Percentiles rank a stretch among this genome's conserved stretches.
Evolutionary conservation across 805 yeast genomes (phyloP).

Genomic region (Pichia cephalocereana): DNA sequence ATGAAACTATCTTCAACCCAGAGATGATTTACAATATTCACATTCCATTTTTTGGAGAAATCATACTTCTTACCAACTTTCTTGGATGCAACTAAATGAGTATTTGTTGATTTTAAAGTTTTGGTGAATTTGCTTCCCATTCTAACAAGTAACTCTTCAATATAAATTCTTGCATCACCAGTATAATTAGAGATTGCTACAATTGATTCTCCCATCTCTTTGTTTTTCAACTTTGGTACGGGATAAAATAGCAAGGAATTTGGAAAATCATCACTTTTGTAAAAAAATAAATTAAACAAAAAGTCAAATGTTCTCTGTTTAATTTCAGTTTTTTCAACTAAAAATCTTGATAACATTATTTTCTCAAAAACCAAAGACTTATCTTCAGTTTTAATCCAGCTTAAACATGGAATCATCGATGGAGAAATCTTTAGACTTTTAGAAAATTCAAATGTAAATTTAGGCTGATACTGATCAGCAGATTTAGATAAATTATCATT

Average conservation of each 20-base stretch:
- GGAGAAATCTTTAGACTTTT: neutral
- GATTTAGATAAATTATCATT: neutral
- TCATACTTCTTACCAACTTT: slow-evolving; percentile 65
- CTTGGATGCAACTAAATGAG: slow-evolving; percentile 62
- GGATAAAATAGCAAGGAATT: slow-evolving; percentile 61
- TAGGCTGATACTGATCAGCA: neutral
- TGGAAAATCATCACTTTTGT: slow-evolving; percentile 48
- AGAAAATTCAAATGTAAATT: neutral
- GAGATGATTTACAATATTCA: slow-evolving; percentile 62
- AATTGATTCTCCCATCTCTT: slow-evolving; percentile 42
- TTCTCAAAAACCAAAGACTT: neutral
- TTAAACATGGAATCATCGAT: neutral
- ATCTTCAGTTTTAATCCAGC: neutral
- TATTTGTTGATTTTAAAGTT: slow-evolving; percentile 48
- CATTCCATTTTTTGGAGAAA: slow-evolving; percentile 63
- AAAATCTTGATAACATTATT: neutral
- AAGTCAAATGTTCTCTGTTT: slow-evolving; percentile 50
- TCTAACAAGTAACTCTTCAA: slow-evolving; percentile 51
- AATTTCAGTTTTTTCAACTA: neutral
- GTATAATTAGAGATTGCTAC: slow-evolving; percentile 72
- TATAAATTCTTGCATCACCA: slow-evolving; percentile 74
- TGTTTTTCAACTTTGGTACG: slow-evolving; percentile 39
- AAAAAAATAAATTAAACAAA: slow-evolving; percentile 60
- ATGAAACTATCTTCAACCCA: slow-evolving; percentile 84
- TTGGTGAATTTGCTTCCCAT: slow-evolving; percentile 74